Evolutionary conservation across 495 filamentous ascomycete genomes (phyloP).

Genomic region (Hypoxylon fuscum): DNA sequence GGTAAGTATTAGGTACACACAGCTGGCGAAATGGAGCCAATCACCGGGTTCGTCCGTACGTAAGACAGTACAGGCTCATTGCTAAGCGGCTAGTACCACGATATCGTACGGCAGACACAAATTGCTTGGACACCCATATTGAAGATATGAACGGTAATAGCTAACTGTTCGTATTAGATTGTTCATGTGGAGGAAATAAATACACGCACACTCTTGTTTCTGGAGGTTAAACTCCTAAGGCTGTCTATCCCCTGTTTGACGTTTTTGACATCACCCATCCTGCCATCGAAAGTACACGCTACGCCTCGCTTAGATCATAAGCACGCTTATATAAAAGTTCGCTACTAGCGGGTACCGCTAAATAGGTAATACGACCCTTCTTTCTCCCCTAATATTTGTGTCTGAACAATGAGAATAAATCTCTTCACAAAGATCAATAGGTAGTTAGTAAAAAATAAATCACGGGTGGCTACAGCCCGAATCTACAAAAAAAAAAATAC

Average conservation of each 20-base stretch:
- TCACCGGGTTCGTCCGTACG: neutral
- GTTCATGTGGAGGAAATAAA: conserved; percentile 24
- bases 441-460: neutral
- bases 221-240: neutral
- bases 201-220: neutral
- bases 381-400: neutral
- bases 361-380: conserved; percentile 14
- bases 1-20: conserved; percentile 12
- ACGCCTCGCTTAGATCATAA: too few relatives aligned
- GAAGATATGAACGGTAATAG: conserved; percentile 5
- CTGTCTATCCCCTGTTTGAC: too few relatives aligned
- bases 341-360: conserved; percentile 3
- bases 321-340: too few relatives aligned
- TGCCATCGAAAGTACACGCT: too few relatives aligned
- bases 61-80: neutral
- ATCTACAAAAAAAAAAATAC: neutral
- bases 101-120: conserved; percentile 10
- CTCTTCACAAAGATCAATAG: conserved; percentile 4
- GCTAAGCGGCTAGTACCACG: conserved; percentile 8
- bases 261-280: too few relatives aligned
- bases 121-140: conserved; percentile 6
- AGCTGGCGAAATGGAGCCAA: conserved; percentile 2
- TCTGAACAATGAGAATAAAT: conserved; percentile 8
- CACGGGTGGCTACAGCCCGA: too few relatives aligned
- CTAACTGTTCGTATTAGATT: conserved; percentile 18